A percentile compares a stretch with the other conserved stretches of the same genome.
Evolutionary conservation across 1,284 basidiomycete species (phyloP).

Genomic region (Apiotrichum mycotoxinovorans): DNA sequence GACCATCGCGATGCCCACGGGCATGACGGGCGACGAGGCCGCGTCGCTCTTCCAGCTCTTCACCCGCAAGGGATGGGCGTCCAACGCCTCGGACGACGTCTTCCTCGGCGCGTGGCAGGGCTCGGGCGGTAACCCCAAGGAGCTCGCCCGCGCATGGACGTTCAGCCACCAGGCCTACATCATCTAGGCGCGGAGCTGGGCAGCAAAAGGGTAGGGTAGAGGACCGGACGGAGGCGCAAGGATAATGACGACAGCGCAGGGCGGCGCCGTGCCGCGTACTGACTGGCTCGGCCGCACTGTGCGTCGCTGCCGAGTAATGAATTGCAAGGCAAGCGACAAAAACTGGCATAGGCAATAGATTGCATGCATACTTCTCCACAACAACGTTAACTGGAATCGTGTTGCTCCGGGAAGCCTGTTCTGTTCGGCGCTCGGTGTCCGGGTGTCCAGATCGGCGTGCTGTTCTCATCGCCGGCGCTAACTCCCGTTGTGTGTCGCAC

Average conservation of each 20-base stretch:
- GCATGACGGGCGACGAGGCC: conserved; percentile 45
- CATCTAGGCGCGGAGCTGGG: not conserved
- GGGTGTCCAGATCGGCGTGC: too few species aligned
- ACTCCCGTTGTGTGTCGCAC: too few species aligned
- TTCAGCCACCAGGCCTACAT: conserved; percentile 10
- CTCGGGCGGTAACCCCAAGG: conserved; percentile 41
- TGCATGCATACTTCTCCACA: conserved; percentile 7
- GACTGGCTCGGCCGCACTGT: too few species aligned
- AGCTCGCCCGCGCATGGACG: conserved; percentile 24
- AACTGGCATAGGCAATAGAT: conserved; percentile 5
- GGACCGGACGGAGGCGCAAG: not conserved
- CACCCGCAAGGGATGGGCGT: conserved; percentile 40
- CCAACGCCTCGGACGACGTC: conserved; percentile 41
- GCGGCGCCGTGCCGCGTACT: not conserved
- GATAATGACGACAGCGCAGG: not conserved
- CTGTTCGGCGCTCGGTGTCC: too few species aligned
- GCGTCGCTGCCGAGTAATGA: not conserved
- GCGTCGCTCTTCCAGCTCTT: conserved; percentile 47
- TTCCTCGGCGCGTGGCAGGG: conserved; percentile 42
- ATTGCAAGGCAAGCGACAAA: not conserved
- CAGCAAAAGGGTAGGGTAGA: not conserved
- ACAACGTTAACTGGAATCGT: too few species aligned
- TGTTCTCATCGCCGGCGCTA: too few species aligned
- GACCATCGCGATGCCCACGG: conserved; percentile 39
- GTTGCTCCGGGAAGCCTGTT: not conserved